Evolutionary conservation across 352 stramenopile genomes (phyloP).

Genomic region (Phytopythium helicoides): DNA sequence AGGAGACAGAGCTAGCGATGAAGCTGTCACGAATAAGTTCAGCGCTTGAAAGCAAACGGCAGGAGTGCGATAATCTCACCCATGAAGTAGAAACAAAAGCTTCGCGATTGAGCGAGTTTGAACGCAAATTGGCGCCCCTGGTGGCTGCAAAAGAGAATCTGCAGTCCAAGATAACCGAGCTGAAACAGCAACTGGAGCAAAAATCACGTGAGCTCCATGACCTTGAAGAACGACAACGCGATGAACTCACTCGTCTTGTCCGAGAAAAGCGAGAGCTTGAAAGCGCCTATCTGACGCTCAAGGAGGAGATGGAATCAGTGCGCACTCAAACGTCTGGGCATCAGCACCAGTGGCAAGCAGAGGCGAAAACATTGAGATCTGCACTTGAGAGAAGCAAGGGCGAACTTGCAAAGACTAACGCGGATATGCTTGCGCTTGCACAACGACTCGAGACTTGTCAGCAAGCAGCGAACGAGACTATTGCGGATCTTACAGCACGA

Average conservation of each 20-base stretch:
- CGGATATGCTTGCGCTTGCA: slow-evolving; percentile 37
- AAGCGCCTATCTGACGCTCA: slow-evolving; percentile 32
- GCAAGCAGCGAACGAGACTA: slow-evolving; percentile 56
- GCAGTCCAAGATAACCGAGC: slow-evolving; percentile 45
- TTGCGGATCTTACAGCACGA: slow-evolving; percentile 44
- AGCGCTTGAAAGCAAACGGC: slow-evolving; percentile 55
- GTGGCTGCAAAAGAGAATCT: slow-evolving; percentile 48
- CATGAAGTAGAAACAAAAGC: slow-evolving; percentile 52
- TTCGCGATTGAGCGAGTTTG: slow-evolving; percentile 45
- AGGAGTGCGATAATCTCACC: slow-evolving; percentile 49
- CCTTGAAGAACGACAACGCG: slow-evolving; percentile 42
- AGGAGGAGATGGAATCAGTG: slow-evolving; percentile 51
- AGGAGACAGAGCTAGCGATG: slow-evolving; percentile 31
- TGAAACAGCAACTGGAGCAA: slow-evolving; percentile 53
- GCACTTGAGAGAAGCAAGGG: slow-evolving; percentile 54
- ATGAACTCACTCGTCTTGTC: slow-evolving; percentile 35
- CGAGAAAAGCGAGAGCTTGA: slow-evolving; percentile 70
- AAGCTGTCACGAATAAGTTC: slow-evolving; percentile 20
- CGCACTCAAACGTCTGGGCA: slow-evolving; percentile 32
- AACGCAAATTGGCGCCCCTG: slow-evolving; percentile 58
- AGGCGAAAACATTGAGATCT: slow-evolving; percentile 43
- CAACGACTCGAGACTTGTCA: slow-evolving; percentile 59
- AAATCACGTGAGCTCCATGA: slow-evolving; percentile 51
- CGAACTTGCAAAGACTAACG: slow-evolving; percentile 41
- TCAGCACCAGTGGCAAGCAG: slow-evolving; percentile 44